Conservation (phyloP, 2,329 filamentous ascomycete species). For the Pseudocercospora pini-densiflorae region DNA sequence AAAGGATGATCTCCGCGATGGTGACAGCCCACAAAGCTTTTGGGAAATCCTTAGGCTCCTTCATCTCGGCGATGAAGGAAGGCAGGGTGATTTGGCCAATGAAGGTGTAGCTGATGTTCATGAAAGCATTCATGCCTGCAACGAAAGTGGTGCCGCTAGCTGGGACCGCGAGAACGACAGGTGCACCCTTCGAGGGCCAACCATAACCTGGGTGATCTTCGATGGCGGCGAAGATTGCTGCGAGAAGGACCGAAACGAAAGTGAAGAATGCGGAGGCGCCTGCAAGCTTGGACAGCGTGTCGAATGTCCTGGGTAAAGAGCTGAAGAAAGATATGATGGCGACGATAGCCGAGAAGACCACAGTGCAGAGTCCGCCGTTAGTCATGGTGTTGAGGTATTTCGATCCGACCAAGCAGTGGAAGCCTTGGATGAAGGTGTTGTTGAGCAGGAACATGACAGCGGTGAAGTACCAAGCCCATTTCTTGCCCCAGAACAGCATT, state of each 20-base stretch:
- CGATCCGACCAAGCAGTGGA: constrained; percentile 83
- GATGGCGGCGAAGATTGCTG: constrained; percentile 79
- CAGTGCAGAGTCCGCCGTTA: constrained; percentile 72
- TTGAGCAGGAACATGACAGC: constrained; percentile 91
- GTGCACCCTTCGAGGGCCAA: constrained; percentile 57
- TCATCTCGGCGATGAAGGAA: constrained; percentile 96
- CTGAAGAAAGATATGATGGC: constrained; percentile 75
- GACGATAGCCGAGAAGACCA: constrained; percentile 76
- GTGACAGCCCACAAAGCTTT: constrained; percentile 93
- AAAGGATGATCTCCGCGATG: constrained; percentile 83
- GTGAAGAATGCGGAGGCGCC: constrained; percentile 84
- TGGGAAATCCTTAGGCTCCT: constrained; percentile 77
- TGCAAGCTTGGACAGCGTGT: constrained; percentile 76
- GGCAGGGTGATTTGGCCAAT: constrained; percentile 94
- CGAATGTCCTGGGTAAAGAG: constrained; percentile 85
- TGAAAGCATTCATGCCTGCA: constrained; percentile 80
- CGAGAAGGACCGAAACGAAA: constrained; percentile 84
- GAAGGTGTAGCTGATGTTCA: constrained; percentile 96
- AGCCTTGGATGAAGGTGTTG: constrained; percentile 84
- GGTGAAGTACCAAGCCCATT: constrained; percentile 67
- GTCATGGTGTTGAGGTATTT: constrained; percentile 92
- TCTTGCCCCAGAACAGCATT: constrained; percentile 86
- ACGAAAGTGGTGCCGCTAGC: constrained; percentile 77
- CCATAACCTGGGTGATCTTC: constrained; percentile 70
- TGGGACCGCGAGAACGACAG: constrained; percentile 71